Percentiles rank a stretch among this genome's conserved stretches.
Conservation (phyloP, 306 rosid species). For the Malus asiatica region DNA sequence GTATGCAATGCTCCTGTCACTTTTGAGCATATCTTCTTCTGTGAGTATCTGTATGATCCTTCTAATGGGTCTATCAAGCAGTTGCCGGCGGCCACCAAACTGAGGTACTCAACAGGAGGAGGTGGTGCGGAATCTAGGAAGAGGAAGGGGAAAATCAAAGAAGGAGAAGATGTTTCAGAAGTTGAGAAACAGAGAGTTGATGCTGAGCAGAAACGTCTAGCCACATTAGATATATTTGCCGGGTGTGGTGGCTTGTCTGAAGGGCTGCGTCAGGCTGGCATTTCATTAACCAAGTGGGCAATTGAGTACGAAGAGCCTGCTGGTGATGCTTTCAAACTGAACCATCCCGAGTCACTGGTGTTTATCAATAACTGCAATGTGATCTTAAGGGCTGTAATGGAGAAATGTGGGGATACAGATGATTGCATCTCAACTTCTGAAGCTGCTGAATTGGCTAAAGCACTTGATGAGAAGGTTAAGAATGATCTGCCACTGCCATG, state of each 20-base stretch:
- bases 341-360: slow-evolving; percentile 72
- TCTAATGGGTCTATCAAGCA: slow-evolving; percentile 46
- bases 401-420: slow-evolving; percentile 74
- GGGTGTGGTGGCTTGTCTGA: slow-evolving; percentile 96
- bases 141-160: slow-evolving; percentile 86
- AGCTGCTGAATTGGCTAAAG: slow-evolving; percentile 65
- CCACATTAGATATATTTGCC: slow-evolving; percentile 89
- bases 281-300: slow-evolving; percentile 84
- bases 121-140: slow-evolving; percentile 57
- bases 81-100: slow-evolving; percentile 67
- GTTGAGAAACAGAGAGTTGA: slow-evolving; percentile 27
- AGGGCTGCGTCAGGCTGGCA: slow-evolving; percentile 75
- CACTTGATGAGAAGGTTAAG: slow-evolving; percentile 48
- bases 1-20: slow-evolving; percentile 20
- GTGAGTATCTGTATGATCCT: slow-evolving; percentile 47
- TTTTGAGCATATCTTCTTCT: slow-evolving; percentile 44
- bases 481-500: slow-evolving; percentile 75
- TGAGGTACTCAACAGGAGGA: slow-evolving; percentile 48
- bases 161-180: slow-evolving; percentile 54
- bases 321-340: slow-evolving; percentile 79
- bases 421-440: slow-evolving; percentile 83
- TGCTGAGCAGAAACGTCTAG: slow-evolving; percentile 38
- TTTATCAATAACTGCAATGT: slow-evolving; percentile 87
- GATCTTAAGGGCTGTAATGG: slow-evolving; percentile 92
- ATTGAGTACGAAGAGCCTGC: slow-evolving; percentile 97